Base-by-base conservation (phyloP, 2,329 filamentous ascomycete species). In the Boeremia lycopersici region DNA sequence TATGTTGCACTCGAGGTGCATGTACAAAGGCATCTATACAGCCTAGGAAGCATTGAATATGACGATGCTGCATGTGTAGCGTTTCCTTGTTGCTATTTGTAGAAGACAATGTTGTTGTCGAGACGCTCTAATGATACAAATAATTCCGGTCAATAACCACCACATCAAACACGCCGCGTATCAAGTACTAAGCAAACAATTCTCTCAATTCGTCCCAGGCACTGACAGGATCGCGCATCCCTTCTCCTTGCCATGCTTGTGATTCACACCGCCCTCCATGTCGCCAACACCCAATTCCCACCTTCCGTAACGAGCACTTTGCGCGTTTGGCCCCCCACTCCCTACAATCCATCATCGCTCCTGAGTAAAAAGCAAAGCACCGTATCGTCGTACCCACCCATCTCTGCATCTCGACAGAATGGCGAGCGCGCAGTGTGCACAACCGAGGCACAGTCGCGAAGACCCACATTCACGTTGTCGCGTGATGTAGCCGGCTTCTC, bases 41-140 rank as follows among this genome's bases (percentile, higher is more conserved):
- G 39, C 39, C 6, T 48, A 4, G 28, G 28, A 28, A 15, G 29
- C 15, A 25, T 28, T 7, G 30, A 35, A 29, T 34, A 33, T 17
- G 33, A 39, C 34, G 28, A 49, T 11, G 35, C n/a, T 34, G 40
- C n/a, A 35, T 55, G 34, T 54, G 52, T 41, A 46, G 34, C 41
- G 35, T 49, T 26, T 41, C 44, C 30, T 46, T 36, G 17, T 34
- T 45, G 25, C 15, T 36, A 30, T 55, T 49, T 30, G 44, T 45
- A 55, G 40, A 42, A n/a, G 40, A 45, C 43, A 39, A 47, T 34
- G 29, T 30, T 40, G 7, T 39, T 40, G 13, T 35, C 6, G 29
- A 55, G 29, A 55, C 41, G 45, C 23, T 35, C 25, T 54, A 55
- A 55, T 49, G 41, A 49, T 31, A 38, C 40, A 55, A 49, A 46